phyloP scores from a whole-genome alignment of 768 basidiomycete species.

The Mycena olivaceomarginata region DNA sequence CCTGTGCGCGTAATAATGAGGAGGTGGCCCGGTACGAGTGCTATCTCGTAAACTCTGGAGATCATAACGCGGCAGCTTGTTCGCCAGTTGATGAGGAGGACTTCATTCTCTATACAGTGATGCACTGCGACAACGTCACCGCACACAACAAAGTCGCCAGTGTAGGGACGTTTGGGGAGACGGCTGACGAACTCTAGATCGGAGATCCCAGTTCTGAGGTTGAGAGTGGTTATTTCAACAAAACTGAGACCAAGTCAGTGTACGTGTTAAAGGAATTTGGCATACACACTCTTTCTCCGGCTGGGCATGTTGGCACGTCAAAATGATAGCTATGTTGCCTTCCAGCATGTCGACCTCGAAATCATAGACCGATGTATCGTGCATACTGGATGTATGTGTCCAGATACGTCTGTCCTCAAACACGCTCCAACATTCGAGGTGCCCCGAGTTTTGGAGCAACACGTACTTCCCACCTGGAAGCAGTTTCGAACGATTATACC shows the following conservation, averaged over 20 bases:
- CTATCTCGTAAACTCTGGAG: not conserved
- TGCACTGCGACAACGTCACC: not conserved
- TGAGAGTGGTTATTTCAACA: not conserved
- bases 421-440: too few species aligned
- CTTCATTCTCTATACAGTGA: not conserved
- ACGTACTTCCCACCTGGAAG: too few species aligned
- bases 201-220: too few species aligned
- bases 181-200: too few species aligned
- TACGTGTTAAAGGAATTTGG: too few species aligned
- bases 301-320: conserved; percentile 5
- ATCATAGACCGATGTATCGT: not conserved
- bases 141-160: too few species aligned
- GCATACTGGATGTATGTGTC: not conserved
- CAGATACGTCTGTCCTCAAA: too few species aligned
- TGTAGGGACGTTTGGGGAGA: too few species aligned
- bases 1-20: not conserved
- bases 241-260: conserved; percentile 10
- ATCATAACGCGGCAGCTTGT: not conserved
- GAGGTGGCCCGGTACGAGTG: not conserved
- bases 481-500: not conserved
- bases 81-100: conserved; percentile 25
- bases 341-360: conserved; percentile 15
- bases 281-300: too few species aligned
- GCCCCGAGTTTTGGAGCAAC: too few species aligned
- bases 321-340: not conserved